phyloP scores from a whole-genome alignment of 202 grass and related monocot species.

The Schoenoplectus tabernaemontani region DNA sequence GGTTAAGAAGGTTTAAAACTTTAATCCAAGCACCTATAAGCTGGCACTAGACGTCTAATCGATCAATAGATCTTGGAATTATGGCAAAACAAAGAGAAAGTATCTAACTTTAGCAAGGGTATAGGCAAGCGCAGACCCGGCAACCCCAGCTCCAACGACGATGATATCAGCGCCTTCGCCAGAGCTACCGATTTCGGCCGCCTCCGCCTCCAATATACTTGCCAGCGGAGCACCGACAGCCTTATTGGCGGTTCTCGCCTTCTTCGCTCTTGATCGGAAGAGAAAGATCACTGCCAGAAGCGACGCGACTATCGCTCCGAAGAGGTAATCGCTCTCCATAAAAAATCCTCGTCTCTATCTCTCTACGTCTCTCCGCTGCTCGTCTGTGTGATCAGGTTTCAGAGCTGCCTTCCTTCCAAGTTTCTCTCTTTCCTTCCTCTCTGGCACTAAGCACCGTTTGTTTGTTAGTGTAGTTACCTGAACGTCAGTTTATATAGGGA shows the following conservation, averaged over 20 bases:
- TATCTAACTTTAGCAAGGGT: slow-evolving; percentile 70
- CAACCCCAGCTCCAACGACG: slow-evolving; percentile 86
- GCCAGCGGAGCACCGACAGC: neutral
- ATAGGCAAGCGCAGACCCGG: slow-evolving; percentile 89
- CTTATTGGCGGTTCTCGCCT: neutral
- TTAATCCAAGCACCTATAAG: neutral
- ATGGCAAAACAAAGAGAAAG: slow-evolving; percentile 7
- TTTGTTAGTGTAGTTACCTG: neutral
- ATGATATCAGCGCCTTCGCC: slow-evolving; percentile 50
- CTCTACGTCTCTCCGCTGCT: neutral
- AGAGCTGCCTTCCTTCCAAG: neutral
- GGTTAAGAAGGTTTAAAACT: neutral
- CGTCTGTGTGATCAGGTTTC: neutral
- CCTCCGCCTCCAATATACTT: neutral
- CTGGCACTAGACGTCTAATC: neutral
- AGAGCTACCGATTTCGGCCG: neutral
- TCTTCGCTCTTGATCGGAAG: neutral
- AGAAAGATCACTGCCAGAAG: slow-evolving; percentile 21
- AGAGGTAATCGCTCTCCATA: slow-evolving; percentile 17
- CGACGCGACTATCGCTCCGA: slow-evolving; percentile 17
- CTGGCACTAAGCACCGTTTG: neutral
- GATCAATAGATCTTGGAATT: neutral
- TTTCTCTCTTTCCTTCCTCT: slow-evolving; percentile 1
- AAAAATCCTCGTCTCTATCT: neutral
- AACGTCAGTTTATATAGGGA: slow-evolving; percentile 14